Base-by-base conservation (phyloP, 2,329 filamentous ascomycete genomes). In the Periglandula ipomoeae region DNA sequence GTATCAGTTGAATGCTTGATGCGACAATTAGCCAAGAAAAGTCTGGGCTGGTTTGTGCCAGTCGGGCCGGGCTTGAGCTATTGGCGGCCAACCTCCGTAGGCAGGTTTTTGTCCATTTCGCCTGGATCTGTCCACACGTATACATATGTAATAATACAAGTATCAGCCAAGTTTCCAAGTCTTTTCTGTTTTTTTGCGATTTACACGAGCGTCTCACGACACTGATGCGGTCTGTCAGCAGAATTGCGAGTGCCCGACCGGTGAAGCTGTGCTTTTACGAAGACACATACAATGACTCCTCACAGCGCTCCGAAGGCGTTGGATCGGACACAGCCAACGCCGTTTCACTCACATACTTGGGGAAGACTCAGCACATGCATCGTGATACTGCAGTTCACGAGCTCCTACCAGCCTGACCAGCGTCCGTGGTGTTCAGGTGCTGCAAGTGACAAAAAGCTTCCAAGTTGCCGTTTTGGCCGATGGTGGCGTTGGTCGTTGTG, bases 391-490 rank as follows among this genome's bases (percentile, higher is more conserved):
- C 30, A 13, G 4, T 11, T 32, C 4, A 32, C 15, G 6, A 32
- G 5, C 15, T 15, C 3, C 30, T 32, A 32, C 5, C n/a, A n/a
- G n/a, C n/a, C 15, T 13, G 9, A 4, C 15, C 30, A 32, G 30
- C 15, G 6, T 10, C n/a, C 30, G 30, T 32, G 30, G 8, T 32
- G 30, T 10, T 32, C 30, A 32, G 4, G 30, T 15, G 30, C 11
- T 32, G 30, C 30, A 32, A 32, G 15, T 30, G 35, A 38, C 17
- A 13, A 19, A 37, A 38, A n/a, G 24, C 30, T 15, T 15, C 7
- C 30, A 37, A 26, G 15, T 43, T 44, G 47, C 42, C 26, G 41
- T 49, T 49, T 39, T 26, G 47, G 47, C 47, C 38, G 42, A 43
- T 40, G 32, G 41, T 44, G 47, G 50, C 47, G 47, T 23, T 23